Conservation (phyloP, 345 rosid genomes). For the Ailanthus altissimus region DNA sequence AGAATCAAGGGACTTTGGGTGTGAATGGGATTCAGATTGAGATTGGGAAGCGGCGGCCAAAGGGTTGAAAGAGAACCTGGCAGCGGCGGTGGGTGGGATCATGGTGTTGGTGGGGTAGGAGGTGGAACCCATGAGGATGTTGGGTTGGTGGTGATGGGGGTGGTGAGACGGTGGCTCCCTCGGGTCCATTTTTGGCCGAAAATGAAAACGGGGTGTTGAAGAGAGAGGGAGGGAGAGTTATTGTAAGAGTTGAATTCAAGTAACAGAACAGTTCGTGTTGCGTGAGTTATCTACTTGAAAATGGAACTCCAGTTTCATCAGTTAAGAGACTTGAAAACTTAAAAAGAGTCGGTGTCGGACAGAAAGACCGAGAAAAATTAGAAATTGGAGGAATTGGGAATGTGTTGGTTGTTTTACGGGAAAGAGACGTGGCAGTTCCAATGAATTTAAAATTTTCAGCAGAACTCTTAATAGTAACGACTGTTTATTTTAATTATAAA, state of each 20-base stretch:
- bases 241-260: background rate
- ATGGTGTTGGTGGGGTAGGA: conserved; percentile 31
- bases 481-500: too few species aligned
- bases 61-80: conserved; percentile 19
- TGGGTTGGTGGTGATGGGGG: conserved; percentile 18
- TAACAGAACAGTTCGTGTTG: background rate
- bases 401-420: too few species aligned
- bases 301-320: background rate
- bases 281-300: conserved; percentile 22
- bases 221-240: too few species aligned
- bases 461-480: too few species aligned
- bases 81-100: conserved; percentile 1
- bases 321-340: too few species aligned
- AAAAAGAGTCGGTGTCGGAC: too few species aligned
- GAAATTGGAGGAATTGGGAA: too few species aligned
- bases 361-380: too few species aligned
- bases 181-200: conserved; percentile 41
- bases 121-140: conserved; percentile 20
- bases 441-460: too few species aligned
- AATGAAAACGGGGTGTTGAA: too few species aligned
- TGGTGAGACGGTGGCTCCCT: conserved; percentile 34
- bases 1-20: conserved; percentile 12
- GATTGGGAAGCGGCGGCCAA: background rate
- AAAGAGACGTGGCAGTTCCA: too few species aligned
- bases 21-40: conserved; percentile 3